phyloP scores from a whole-genome alignment of 2,329 filamentous ascomycete genomes.

The Fusarium hainanense region DNA sequence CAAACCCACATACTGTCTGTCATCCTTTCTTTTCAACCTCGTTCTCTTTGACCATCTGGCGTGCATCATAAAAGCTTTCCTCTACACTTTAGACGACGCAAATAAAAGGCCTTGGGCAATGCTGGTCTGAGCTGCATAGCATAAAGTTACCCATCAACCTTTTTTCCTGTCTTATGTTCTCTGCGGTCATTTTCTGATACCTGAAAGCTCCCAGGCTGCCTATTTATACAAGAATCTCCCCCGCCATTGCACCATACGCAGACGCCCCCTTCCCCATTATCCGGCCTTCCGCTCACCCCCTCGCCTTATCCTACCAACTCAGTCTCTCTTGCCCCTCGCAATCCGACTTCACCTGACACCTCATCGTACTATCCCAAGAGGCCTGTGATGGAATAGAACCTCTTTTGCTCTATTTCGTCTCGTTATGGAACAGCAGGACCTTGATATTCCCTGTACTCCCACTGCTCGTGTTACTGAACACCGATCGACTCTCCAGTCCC shows the following conservation, averaged over 20 bases:
- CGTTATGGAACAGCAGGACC: conserved; percentile 65
- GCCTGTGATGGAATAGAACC: conserved; percentile 45
- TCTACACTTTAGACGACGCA: background rate
- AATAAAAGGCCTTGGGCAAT: background rate
- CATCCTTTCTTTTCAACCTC: conserved; percentile 6
- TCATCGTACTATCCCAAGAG: conserved; percentile 37
- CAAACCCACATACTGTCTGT: conserved; percentile 11
- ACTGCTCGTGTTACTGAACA: conserved; percentile 49
- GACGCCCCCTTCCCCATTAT: conserved; percentile 42
- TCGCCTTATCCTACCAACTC: conserved; percentile 37
- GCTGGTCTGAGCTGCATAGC: background rate
- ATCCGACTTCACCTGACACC: conserved; percentile 39
- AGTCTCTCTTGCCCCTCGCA: conserved; percentile 40
- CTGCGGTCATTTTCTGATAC: background rate
- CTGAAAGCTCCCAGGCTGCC: background rate
- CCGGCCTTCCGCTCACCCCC: conserved; percentile 45
- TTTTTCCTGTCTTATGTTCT: background rate
- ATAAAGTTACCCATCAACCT: background rate
- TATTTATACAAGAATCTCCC: conserved; percentile 7
- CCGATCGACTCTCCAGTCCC: conserved; percentile 40
- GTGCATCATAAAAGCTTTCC: background rate
- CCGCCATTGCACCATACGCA: conserved; percentile 35
- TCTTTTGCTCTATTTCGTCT: conserved; percentile 49
- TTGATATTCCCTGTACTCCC: conserved; percentile 44
- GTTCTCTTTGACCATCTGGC: background rate